Conservation (phyloP, 139 green algal species). For the Monoraphidium neglectum region DNA sequence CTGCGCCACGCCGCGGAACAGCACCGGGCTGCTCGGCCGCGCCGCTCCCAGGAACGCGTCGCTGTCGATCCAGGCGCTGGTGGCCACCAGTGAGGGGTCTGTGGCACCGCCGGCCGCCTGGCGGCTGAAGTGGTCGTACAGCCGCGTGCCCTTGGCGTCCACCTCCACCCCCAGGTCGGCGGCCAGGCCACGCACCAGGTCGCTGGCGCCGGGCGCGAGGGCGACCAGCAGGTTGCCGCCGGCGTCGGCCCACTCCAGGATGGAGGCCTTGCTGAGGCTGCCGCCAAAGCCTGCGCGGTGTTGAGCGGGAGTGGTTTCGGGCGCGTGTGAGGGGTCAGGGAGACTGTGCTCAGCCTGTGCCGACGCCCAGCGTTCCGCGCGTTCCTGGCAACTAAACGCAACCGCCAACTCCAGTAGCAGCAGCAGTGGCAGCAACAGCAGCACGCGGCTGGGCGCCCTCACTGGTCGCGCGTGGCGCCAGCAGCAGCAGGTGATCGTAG, state of each 20-base stretch:
- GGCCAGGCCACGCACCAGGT: constrained; percentile 46
- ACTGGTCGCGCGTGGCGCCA: constrained; percentile 58
- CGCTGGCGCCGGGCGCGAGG: constrained; percentile 7
- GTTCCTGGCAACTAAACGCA: no score
- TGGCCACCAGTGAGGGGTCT: constrained; percentile 42
- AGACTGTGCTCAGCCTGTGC: no score
- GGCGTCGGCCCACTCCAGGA: constrained; percentile 89
- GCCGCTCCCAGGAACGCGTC: constrained; percentile 14
- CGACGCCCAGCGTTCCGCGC: no score
- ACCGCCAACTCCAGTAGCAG: no score
- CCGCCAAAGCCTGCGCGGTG: constrained; percentile 64
- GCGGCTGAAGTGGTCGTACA: constrained; percentile 53
- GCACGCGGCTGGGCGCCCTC: not conserved
- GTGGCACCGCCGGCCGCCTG: constrained; percentile 13
- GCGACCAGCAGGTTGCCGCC: constrained; percentile 83
- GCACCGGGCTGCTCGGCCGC: constrained; percentile 46
- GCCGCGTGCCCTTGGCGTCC: constrained; percentile 52
- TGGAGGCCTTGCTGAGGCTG: constrained; percentile 46
- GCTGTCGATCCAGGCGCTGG: constrained; percentile 12
- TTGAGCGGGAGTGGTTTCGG: no score
- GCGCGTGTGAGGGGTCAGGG: no score
- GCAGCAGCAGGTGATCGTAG: constrained; percentile 84
- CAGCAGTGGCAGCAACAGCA: no score
- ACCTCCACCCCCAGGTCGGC: constrained; percentile 79
- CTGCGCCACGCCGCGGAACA: constrained; percentile 68